phyloP scores from a whole-genome alignment of 73 alveolate species.

The Paramecium sonneborni region DNA sequence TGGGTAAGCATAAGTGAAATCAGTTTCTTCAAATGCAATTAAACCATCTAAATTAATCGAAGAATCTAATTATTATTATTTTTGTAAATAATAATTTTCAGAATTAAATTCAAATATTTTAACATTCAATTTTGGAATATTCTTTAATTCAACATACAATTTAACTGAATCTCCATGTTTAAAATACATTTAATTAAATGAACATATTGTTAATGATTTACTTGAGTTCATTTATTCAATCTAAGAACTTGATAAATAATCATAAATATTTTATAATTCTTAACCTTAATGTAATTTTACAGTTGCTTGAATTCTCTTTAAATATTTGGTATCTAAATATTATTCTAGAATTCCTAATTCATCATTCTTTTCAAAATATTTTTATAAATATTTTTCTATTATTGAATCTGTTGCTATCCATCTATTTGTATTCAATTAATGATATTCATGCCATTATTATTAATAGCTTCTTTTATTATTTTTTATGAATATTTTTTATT shows the following conservation, averaged over 20 bases:
- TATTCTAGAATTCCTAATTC: neutral
- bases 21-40: conserved; percentile 78
- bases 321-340: neutral
- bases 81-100: conserved; percentile 78
- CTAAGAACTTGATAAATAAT: neutral
- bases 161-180: conserved; percentile 78
- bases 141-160: conserved; percentile 74
- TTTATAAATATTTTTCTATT: neutral
- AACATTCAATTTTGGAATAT: conserved; percentile 77
- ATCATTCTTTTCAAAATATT: neutral
- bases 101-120: conserved; percentile 82
- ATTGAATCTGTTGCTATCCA: neutral
- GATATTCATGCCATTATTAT: neutral
- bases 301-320: neutral
- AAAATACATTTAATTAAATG: conserved; percentile 70
- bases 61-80: conserved; percentile 71
- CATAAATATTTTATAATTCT: conserved; percentile 12
- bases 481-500: neutral
- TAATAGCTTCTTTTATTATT: neutral
- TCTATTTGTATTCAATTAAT: neutral
- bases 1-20: conserved; percentile 64
- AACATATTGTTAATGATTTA: conserved; percentile 63
- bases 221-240: conserved; percentile 24
- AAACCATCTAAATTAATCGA: conserved; percentile 85
- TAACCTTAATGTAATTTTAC: conserved; percentile 26